Evolutionary conservation across 192 early-diverging fungal species (phyloP), one percentile per base, ranked within the genome.

Genomic region (Cladochytrium replicatum): DNA sequence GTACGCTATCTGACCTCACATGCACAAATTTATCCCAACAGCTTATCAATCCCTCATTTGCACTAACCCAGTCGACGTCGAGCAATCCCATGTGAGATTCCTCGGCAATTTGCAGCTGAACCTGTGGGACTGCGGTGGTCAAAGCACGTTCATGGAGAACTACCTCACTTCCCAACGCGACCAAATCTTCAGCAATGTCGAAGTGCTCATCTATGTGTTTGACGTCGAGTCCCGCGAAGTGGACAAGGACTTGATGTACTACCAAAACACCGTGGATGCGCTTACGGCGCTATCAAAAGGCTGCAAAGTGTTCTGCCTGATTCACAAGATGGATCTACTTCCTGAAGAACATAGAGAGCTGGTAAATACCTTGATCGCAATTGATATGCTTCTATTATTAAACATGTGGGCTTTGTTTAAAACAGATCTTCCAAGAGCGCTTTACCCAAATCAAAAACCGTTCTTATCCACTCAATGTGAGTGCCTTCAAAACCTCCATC

Each of bases 141-240:
- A 96, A 74, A 85, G 89, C 26, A 78, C 83, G 24, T 99, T 95
- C 67, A 85, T 96, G 87, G 91, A 96, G 60, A 94, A 86, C 63
- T 99, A 93, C 64, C 83, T 96, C 71, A 78, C 84, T 3, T 78
- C 87, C 30, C 87, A 95, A 43, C 72, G 85, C 46, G 93, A 99
- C 47, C 86, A 88, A 54, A 92, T 99, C 41, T 99, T 99, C 64
- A 81, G 87, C 37, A 93, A 95, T 63, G 95, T 99, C 2, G 91
- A 99, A 65, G 91, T 99, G n/a, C 75, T 99, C n/a, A 98, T 98
- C 55, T 98, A 95, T 54, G 92, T 98, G 46, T 96, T 98, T 69
- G 92, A 97, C 67, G 79, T 95, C 30, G 94, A 95, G 66, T 85
- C 81, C 27, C 73, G 86, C 24, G 91, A 95, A 51, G 72, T 80